Evolutionary conservation across 768 basidiomycete genomes (phyloP).

Genomic region (Lactarius sp.): DNA sequence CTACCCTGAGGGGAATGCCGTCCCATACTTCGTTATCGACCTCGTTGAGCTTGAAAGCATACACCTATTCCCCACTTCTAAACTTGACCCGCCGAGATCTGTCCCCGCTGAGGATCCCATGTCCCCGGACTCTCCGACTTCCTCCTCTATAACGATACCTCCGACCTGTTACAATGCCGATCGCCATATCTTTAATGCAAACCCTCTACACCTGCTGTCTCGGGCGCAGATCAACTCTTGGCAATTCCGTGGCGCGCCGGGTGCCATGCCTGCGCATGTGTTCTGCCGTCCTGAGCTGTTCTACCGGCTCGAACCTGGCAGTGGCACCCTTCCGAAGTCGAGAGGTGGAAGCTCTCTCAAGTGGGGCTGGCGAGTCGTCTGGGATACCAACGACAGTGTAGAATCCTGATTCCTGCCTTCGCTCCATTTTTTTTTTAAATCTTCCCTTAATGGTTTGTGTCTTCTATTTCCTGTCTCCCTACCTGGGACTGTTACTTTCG

Average conservation of each 20-base stretch:
- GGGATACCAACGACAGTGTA: constrained; percentile 17
- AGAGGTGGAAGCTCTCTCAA: constrained; percentile 21
- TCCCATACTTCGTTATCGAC: constrained; percentile 18
- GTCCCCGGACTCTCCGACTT: constrained; percentile 25
- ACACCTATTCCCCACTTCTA: not conserved
- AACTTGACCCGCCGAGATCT: not conserved
- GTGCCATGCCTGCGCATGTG: constrained; percentile 38
- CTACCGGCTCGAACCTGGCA: constrained; percentile 17
- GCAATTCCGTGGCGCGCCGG: constrained; percentile 30
- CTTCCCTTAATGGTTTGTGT: not conserved
- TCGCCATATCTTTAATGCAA: constrained; percentile 54
- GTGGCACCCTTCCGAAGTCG: not conserved
- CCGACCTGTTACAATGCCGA: constrained; percentile 31
- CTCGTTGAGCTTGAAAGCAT: constrained; percentile 11
- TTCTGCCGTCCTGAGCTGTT: constrained; percentile 17
- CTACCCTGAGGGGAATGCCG: not conserved
- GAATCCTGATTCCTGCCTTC: not conserved
- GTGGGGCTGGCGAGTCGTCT: constrained; percentile 24
- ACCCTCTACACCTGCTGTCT: constrained; percentile 54
- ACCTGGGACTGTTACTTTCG: not conserved
- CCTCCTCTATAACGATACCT: constrained; percentile 18
- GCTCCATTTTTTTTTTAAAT: not conserved
- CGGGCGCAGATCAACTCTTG: constrained; percentile 58
- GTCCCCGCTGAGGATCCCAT: constrained; percentile 1
- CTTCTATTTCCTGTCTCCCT: constrained; percentile 3